Evolutionary conservation across 176 grass and related monocot species (phyloP).

Genomic region (sorghum (Sorghum bicolor)): DNA sequence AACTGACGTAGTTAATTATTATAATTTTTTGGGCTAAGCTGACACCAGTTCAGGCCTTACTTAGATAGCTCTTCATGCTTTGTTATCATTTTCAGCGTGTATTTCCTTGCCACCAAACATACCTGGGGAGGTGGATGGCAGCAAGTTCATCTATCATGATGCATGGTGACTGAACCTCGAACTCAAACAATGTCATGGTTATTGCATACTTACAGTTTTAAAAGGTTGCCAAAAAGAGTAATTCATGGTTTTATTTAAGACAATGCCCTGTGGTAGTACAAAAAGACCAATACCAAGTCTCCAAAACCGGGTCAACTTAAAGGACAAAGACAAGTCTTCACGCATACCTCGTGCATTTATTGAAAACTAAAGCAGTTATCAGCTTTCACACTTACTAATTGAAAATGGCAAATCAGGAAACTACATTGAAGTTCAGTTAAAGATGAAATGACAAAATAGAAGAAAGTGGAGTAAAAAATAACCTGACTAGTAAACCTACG

Average conservation of each 20-base stretch:
- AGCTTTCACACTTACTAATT: neutral
- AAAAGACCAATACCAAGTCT: neutral
- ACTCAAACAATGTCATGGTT: neutral
- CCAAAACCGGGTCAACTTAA: constrained; percentile 16
- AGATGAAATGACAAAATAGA: neutral
- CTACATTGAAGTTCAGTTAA: neutral
- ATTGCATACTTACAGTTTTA: neutral
- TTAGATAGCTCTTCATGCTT: neutral
- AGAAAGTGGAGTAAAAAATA: constrained; percentile 14
- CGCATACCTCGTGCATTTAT: neutral
- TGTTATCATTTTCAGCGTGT: neutral
- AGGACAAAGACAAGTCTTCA: neutral
- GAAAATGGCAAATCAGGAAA: neutral
- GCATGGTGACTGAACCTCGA: neutral
- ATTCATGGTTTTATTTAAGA: neutral
- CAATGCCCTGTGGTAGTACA: neutral
- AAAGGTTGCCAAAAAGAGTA: neutral
- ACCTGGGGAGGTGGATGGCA: neutral
- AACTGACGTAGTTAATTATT: neutral
- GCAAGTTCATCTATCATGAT: neutral
- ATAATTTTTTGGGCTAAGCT: neutral
- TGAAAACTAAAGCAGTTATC: neutral
- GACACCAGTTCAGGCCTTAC: neutral
- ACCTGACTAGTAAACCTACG: neutral
- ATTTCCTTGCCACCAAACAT: neutral